phyloP scores from a whole-genome alignment of 352 stramenopile genomes.

The Globisporangium sylvaticum region DNA sequence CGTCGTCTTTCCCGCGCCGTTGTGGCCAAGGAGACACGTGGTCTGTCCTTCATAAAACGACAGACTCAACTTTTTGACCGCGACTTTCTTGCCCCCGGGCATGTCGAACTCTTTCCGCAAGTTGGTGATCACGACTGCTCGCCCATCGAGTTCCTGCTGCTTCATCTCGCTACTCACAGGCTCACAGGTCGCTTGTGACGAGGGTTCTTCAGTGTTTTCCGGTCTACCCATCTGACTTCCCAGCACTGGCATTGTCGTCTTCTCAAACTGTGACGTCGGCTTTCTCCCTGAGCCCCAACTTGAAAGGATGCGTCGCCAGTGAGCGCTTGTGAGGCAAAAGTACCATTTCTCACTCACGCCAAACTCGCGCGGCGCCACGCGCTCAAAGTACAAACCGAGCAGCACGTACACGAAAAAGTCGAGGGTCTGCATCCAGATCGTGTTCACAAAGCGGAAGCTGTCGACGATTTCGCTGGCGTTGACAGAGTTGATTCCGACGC shows the following conservation, averaged over 20 bases:
- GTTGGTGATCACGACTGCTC: constrained; percentile 51
- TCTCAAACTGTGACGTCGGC: background rate
- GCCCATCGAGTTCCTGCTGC: constrained; percentile 45
- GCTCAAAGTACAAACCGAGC: constrained; percentile 88
- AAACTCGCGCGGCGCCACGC: constrained; percentile 92
- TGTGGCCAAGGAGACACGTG: constrained; percentile 93
- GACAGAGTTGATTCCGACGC: constrained; percentile 30
- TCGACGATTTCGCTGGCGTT: constrained; percentile 38
- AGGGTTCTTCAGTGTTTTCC: background rate
- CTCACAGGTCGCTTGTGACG: constrained; percentile 20
- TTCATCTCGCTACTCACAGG: constrained; percentile 32
- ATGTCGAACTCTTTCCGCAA: constrained; percentile 80
- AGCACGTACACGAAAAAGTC: constrained; percentile 87
- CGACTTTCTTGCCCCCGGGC: constrained; percentile 66
- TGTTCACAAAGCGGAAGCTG: constrained; percentile 51
- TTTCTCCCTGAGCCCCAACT: constrained; percentile 30
- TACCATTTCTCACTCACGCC: constrained; percentile 87
- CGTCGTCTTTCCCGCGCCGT: constrained; percentile 92
- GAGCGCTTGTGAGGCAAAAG: constrained; percentile 76
- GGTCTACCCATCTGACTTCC: background rate
- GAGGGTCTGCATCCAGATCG: constrained; percentile 85
- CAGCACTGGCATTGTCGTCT: background rate
- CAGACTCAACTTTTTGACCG: constrained; percentile 82
- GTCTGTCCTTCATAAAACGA: constrained; percentile 93
- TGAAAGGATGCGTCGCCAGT: constrained; percentile 42